Conservation (phyloP, 805 yeast genomes). For the Candida adriatica region DNA sequence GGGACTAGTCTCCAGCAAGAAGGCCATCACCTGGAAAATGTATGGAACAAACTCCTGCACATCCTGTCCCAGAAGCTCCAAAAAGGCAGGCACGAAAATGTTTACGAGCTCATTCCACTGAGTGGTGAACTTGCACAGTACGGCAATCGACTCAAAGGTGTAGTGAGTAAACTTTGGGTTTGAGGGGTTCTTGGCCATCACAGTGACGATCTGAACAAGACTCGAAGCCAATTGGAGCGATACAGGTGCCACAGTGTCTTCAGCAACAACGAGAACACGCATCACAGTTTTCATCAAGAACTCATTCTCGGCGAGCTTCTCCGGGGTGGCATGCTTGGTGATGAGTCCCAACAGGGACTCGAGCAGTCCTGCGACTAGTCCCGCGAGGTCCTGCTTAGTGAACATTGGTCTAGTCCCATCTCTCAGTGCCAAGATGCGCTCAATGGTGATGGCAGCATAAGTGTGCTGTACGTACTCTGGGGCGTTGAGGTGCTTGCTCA, state of each 20-base stretch:
- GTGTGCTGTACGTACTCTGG: conserved; percentile 80
- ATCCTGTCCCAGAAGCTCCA: conserved; percentile 68
- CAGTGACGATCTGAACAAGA: conserved; percentile 58
- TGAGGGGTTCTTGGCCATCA: conserved; percentile 84
- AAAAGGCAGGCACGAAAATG: conserved; percentile 57
- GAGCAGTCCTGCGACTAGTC: conserved; percentile 54
- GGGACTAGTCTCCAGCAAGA: conserved; percentile 58
- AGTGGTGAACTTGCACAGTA: conserved; percentile 49
- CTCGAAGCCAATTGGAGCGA: conserved; percentile 49
- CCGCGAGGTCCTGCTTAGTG: conserved; percentile 62
- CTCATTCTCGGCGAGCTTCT: conserved; percentile 91
- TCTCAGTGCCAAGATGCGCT: conserved; percentile 76
- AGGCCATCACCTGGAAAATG: conserved; percentile 84
- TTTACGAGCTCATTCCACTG: conserved; percentile 30
- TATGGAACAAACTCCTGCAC: conserved; percentile 94
- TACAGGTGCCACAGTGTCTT: conserved; percentile 48
- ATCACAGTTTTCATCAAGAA: conserved; percentile 83
- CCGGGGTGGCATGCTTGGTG: conserved; percentile 63
- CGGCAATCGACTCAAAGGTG: conserved; percentile 82
- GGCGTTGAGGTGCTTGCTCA: conserved; percentile 62
- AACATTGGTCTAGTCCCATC: conserved; percentile 52
- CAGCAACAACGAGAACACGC: conserved; percentile 71
- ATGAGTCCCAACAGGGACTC: conserved; percentile 63
- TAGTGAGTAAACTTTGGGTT: conserved; percentile 92
- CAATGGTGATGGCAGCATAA: conserved; percentile 89